Percentiles rank a stretch among this genome's conserved stretches.
Conservation (phyloP, 164 flowering plant genomes). For the Dillenia turbinata region DNA sequence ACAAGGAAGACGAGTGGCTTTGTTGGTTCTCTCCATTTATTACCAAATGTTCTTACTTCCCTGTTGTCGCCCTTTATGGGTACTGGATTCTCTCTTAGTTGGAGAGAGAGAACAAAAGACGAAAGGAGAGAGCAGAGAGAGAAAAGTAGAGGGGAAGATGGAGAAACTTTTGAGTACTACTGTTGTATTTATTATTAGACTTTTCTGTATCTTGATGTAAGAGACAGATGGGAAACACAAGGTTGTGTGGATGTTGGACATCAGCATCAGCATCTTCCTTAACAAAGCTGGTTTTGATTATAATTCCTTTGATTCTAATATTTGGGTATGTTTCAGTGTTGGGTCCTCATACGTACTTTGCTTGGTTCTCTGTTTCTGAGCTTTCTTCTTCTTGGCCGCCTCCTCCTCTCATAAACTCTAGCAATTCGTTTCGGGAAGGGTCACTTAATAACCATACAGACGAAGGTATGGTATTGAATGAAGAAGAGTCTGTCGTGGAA, state of each 20-base stretch:
- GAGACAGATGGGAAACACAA: background rate
- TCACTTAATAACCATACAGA: background rate
- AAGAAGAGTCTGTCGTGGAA: conserved; percentile 13
- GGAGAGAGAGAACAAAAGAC: background rate
- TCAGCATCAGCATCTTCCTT: conserved; percentile 20
- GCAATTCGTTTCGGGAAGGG: background rate
- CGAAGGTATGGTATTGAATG: conserved; percentile 3
- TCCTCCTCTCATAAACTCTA: background rate
- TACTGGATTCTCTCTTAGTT: background rate
- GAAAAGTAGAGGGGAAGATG: background rate
- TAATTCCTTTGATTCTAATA: conserved; percentile 31
- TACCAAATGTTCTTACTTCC: too few relatives aligned
- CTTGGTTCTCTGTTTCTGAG: conserved; percentile 19
- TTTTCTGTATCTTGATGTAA: too few relatives aligned
- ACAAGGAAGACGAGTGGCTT: too few relatives aligned
- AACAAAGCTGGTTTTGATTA: conserved; percentile 22
- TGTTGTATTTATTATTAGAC: background rate
- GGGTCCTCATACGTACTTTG: conserved; percentile 17
- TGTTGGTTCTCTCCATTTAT: too few relatives aligned
- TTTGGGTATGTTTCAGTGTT: conserved; percentile 19
- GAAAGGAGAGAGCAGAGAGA: background rate
- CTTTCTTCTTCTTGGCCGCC: background rate
- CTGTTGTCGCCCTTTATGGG: too few relatives aligned
- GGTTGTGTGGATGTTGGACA: conserved; percentile 10
- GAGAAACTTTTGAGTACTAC: background rate